A percentile compares a stretch with the other conserved stretches of the same genome.
Conservation (phyloP, 2,329 filamentous ascomycete species). For the Ascochyta viciae-villosae region DNA sequence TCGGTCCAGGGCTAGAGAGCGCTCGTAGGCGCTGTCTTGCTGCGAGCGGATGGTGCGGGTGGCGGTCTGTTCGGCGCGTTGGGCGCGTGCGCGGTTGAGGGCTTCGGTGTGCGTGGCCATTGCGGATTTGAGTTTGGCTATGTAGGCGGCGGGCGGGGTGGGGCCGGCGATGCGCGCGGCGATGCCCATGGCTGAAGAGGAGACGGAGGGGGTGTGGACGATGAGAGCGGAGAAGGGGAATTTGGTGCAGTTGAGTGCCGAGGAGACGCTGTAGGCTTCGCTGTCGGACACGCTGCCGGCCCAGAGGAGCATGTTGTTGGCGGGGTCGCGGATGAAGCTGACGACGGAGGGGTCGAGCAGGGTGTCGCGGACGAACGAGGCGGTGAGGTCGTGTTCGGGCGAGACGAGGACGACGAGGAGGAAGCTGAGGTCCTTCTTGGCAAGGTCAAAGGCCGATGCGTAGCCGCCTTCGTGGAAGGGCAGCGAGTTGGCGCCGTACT, state of each 20-base stretch:
- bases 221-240: constrained; percentile 90
- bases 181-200: constrained; percentile 88
- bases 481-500: constrained; percentile 76
- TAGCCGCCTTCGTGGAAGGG: constrained; percentile 89
- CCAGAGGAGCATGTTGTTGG: constrained; percentile 87
- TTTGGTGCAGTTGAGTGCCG: constrained; percentile 85
- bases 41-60: constrained; percentile 82
- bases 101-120: constrained; percentile 80
- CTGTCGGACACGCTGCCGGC: constrained; percentile 91
- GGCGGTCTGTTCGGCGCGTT: constrained; percentile 80
- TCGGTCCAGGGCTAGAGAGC: constrained; percentile 84
- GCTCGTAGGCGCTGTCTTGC: constrained; percentile 93
- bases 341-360: constrained; percentile 78
- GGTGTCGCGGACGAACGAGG: constrained; percentile 80
- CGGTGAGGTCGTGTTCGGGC: constrained; percentile 92
- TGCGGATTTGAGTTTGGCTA: constrained; percentile 75
- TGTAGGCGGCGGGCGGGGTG: constrained; percentile 72
- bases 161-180: constrained; percentile 79
- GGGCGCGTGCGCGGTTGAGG: constrained; percentile 75
- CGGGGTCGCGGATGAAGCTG: constrained; percentile 74
- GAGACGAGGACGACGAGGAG: constrained; percentile 87
- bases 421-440: constrained; percentile 91
- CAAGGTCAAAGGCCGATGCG: constrained; percentile 86
- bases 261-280: constrained; percentile 92
- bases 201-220: constrained; percentile 84